phyloP scores from a whole-genome alignment of 225 moss, liverwort and hornwort genomes.

The Bryoerythrophyllum caledonicum region DNA sequence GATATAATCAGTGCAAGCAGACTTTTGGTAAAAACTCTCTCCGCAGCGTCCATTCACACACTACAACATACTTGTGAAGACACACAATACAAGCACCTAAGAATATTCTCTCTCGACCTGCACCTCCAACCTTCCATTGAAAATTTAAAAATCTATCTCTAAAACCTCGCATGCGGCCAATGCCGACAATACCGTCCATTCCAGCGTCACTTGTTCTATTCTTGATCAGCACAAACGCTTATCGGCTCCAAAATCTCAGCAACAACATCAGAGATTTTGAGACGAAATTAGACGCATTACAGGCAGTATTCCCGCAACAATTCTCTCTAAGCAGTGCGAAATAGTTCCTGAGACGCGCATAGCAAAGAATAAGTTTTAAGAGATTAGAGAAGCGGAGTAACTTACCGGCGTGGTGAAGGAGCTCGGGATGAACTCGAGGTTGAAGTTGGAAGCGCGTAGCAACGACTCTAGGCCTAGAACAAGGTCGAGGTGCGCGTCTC shows the following conservation, averaged over 20 bases:
- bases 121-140: no score
- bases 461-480: conserved; percentile 35
- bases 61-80: no score
- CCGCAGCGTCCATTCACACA: no score
- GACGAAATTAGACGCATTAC: background rate
- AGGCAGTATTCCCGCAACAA: background rate
- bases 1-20: no score
- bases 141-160: no score
- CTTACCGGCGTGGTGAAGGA: conserved; percentile 33
- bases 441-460: conserved; percentile 34
- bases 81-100: no score
- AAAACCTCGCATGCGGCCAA: no score
- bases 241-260: background rate
- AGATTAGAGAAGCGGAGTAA: background rate
- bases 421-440: conserved; percentile 46
- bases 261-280: background rate
- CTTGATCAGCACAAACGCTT: background rate
- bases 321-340: background rate
- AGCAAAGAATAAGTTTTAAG: background rate
- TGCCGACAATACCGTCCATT: no score
- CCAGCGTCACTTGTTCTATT: no score
- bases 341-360: background rate
- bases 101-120: no score
- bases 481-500: conserved; percentile 39
- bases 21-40: no score